Evolutionary conservation across 1,284 basidiomycete genomes (phyloP).

Genomic region (Microbotryum violaceum): DNA sequence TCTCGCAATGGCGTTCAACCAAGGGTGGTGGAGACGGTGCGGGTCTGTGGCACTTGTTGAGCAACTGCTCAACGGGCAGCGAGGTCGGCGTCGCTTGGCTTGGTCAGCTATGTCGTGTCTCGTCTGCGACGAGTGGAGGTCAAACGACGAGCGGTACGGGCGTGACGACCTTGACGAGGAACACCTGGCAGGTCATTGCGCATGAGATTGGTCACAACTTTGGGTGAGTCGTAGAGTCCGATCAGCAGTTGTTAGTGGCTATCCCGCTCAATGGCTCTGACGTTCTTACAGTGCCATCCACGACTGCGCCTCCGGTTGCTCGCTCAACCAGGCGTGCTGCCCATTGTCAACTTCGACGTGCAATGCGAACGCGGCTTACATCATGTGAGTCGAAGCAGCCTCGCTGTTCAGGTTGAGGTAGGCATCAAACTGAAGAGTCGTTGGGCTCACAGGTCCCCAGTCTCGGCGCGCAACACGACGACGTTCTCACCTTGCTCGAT

Average conservation of each 20-base stretch:
- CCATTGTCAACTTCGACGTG: conserved; percentile 58
- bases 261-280: background rate
- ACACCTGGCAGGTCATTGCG: conserved; percentile 66
- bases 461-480: conserved; percentile 47
- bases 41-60: conserved; percentile 87
- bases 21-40: conserved; percentile 47
- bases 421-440: background rate
- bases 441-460: conserved; percentile 53
- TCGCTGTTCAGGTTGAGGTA: no score
- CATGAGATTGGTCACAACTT: conserved; percentile 88
- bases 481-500: conserved; percentile 70
- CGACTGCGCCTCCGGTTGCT: conserved; percentile 53
- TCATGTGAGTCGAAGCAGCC: conserved; percentile 54
- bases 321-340: conserved; percentile 56
- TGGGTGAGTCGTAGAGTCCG: conserved; percentile 42
- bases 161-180: conserved; percentile 60
- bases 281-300: conserved; percentile 52
- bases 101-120: conserved; percentile 53
- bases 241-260: background rate
- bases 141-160: conserved; percentile 54
- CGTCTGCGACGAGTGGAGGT: conserved; percentile 13
- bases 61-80: conserved; percentile 69
- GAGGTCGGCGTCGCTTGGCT: conserved; percentile 91
- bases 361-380: conserved; percentile 53
- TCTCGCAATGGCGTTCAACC: conserved; percentile 72